Evolutionary conservation across 495 filamentous ascomycete genomes (phyloP).

Genomic region (Darksidea phi): DNA sequence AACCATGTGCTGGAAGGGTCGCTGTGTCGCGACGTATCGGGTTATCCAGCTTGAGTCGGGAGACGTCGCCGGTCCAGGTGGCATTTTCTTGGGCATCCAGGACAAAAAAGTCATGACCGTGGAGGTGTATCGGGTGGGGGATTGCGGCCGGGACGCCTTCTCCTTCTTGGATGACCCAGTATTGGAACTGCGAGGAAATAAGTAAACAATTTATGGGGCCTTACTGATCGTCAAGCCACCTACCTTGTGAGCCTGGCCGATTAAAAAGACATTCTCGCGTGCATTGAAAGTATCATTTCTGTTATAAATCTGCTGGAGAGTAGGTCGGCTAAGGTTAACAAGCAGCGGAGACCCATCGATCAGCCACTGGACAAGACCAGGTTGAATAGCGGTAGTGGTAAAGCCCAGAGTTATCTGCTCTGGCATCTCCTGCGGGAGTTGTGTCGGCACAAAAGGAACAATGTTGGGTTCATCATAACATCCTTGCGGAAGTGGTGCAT

Average conservation of each 20-base stretch:
- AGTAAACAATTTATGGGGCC: background rate
- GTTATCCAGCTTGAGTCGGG: constrained; percentile 32
- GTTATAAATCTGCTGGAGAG: constrained; percentile 38
- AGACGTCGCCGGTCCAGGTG: constrained; percentile 29
- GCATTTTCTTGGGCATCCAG: constrained; percentile 37
- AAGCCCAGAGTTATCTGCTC: constrained; percentile 27
- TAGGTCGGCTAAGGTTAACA: constrained; percentile 37
- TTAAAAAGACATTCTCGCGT: constrained; percentile 33
- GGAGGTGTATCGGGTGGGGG: constrained; percentile 47
- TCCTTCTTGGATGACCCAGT: constrained; percentile 44
- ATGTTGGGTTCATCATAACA: constrained; percentile 39
- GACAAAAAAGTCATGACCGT: constrained; percentile 47
- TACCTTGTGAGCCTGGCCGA: constrained; percentile 30
- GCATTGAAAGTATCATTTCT: constrained; percentile 35
- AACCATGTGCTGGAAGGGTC: constrained; percentile 40
- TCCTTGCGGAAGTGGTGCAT: constrained; percentile 20
- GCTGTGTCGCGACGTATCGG: constrained; percentile 43
- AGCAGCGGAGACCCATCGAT: constrained; percentile 37
- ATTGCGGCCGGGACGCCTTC: constrained; percentile 23
- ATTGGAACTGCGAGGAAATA: constrained; percentile 32
- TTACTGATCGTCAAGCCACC: background rate
- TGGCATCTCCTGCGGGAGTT: constrained; percentile 20
- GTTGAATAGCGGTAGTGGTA: constrained; percentile 12
- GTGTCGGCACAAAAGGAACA: constrained; percentile 37
- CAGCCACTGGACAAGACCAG: constrained; percentile 40